These are phyloP conservation scores for Suillus occidentalis DNA, from an alignment of 768 basidiomycete species.

Conservation along the genomic window DNA sequence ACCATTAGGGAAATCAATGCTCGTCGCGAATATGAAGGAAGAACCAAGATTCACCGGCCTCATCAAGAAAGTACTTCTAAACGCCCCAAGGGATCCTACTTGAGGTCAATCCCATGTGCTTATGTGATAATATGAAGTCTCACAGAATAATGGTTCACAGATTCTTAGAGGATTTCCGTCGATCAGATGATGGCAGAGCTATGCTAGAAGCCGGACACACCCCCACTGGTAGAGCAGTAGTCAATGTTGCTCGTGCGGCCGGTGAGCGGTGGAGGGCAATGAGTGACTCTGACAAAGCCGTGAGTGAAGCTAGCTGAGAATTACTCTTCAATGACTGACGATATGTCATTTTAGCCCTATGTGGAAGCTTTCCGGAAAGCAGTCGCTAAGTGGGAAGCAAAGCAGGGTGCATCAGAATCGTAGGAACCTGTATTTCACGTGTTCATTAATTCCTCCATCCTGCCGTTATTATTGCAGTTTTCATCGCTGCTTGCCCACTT, in stretches of 20 bases:
- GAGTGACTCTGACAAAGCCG: constrained; percentile 33
- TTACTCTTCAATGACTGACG: background rate
- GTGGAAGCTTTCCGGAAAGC: constrained; percentile 9
- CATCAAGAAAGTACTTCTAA: background rate
- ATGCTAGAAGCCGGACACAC: constrained; percentile 12
- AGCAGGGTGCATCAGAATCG: background rate
- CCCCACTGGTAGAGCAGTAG: background rate
- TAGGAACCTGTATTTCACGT: background rate
- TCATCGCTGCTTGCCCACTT: background rate
- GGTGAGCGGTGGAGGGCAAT: constrained; percentile 32
- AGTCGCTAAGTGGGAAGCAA: background rate
- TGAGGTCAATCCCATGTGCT: constrained; percentile 22
- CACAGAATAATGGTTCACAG: constrained; percentile 9
- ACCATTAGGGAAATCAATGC: constrained; percentile 34
- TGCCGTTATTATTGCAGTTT: background rate
- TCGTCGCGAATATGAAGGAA: constrained; percentile 28
- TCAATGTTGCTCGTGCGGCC: constrained; percentile 17
- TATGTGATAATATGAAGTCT: background rate
- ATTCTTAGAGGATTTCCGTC: constrained; percentile 22
- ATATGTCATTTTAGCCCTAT: constrained; percentile 7
- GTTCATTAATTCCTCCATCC: background rate
- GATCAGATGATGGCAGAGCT: constrained; percentile 15
- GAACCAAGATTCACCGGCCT: constrained; percentile 13
- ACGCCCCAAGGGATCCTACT: constrained; percentile 17
- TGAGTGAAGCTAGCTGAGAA: constrained; percentile 11